Evolutionary conservation across 2,329 filamentous ascomycete species (phyloP), one percentile per base, ranked within the genome.

Genomic region (Ceratocystis diversiconidia): DNA sequence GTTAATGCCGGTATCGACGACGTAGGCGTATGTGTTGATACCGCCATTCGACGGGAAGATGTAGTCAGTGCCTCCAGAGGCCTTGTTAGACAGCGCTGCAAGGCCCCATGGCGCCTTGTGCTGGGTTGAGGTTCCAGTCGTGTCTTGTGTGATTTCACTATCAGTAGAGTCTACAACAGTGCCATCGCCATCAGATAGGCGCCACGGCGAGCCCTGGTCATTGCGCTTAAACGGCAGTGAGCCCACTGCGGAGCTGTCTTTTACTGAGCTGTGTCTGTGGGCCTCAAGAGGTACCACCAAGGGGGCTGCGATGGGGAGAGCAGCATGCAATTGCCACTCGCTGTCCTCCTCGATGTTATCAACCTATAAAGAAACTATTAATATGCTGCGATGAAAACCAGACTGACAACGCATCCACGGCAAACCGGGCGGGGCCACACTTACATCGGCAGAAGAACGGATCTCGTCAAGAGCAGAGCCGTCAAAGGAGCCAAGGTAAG

Each of bases 71-170:
- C 57, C 70, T 46, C 71, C 73, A 0, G 64, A 64, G 0, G 63
- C 28, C 36, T 72, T 71, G 68, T 72, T 72, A 12, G 73, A 75
- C 66, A 76, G 69, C 12, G 73, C 68, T 22, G 70, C 72, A 1
- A 75, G 71, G 41, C 73, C 73, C 72, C 73, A 74, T n/a, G 74
- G 61, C 32, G 73, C 70, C 64, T 69, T 60, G 8, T 15, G 61
- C 70, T 75, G 73, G 7, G 71, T 73, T 1, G 63, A 95, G 95
- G 90, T 90, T 90, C 69, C 65, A 22, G n/a, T 43, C 5, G 61
- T 66, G 44, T 64, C 46, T 10, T 28, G 32, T 10, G 65, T 61
- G 8, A 66, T 64, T 32, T 60, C 61, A 28, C 52, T 55, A 3
- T 22, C 22, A 52, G 52, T 63, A 17, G 63, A 22, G 25, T 44